Conservation (phyloP, 345 rosid species). For the Kernera saxatilis region DNA sequence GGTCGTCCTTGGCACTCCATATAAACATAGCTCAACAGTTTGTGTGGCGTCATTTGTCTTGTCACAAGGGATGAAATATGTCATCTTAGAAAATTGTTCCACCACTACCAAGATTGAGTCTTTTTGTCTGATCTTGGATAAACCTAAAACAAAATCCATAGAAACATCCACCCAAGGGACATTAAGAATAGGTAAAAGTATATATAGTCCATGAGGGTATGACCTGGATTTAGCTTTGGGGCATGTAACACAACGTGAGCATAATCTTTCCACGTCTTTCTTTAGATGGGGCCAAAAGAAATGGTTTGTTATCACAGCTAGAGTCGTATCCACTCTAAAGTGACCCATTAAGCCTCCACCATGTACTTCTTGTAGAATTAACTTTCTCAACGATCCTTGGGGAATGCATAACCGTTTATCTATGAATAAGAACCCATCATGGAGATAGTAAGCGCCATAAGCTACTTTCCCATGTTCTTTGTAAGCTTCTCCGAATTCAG, state of each 20-base stretch:
- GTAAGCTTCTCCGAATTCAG: background rate
- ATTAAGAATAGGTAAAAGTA: background rate
- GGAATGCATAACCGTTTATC: background rate
- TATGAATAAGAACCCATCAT: background rate
- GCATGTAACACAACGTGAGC: background rate
- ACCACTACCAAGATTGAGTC: too few relatives aligned
- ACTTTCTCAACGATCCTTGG: background rate
- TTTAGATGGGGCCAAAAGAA: background rate
- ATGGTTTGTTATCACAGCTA: background rate
- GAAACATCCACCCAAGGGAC: too few relatives aligned
- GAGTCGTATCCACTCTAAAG: background rate
- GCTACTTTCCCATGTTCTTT: background rate
- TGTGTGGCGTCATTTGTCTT: too few relatives aligned
- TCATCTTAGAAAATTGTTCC: too few relatives aligned
- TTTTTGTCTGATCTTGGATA: too few relatives aligned
- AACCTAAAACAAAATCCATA: too few relatives aligned
- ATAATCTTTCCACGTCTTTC: background rate
- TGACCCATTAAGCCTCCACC: background rate
- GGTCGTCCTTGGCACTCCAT: too few relatives aligned
- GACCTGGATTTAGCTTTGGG: background rate
- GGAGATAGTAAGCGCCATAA: background rate
- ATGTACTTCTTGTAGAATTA: background rate
- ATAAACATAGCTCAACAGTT: too few relatives aligned
- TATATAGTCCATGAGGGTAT: background rate
- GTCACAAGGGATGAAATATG: too few relatives aligned